phyloP scores from a whole-genome alignment of 768 basidiomycete species.

The Neoboletus brunneissimus region DNA sequence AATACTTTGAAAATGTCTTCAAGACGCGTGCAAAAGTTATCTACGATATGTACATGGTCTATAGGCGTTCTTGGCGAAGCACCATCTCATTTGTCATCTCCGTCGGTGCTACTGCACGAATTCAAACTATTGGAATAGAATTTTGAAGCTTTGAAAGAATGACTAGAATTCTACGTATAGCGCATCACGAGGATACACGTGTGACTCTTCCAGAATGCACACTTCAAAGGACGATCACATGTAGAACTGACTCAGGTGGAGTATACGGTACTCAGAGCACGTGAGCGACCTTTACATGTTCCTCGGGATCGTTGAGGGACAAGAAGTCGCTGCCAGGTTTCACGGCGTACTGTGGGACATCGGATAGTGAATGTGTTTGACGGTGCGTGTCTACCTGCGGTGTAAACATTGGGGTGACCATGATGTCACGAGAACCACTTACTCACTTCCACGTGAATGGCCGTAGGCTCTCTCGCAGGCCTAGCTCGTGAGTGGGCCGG shows the following conservation, averaged over 20 bases:
- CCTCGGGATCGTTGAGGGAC: conserved; percentile 23
- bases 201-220: neutral
- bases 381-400: conserved; percentile 31
- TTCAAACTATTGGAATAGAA: conserved; percentile 1
- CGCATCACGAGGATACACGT: neutral
- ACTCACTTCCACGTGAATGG: conserved; percentile 37
- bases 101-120: neutral
- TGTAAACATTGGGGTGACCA: conserved; percentile 1
- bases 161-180: conserved; percentile 6
- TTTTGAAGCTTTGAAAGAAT: conserved; percentile 6
- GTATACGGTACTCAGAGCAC: conserved; percentile 8
- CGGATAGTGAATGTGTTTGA: conserved; percentile 24
- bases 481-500: conserved; percentile 16
- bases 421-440: neutral
- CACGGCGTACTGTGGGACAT: conserved; percentile 21
- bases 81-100: neutral
- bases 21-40: neutral
- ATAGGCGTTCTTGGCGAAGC: neutral
- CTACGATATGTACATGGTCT: neutral
- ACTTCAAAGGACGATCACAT: neutral
- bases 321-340: conserved; percentile 25
- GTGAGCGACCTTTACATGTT: conserved; percentile 11
- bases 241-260: neutral
- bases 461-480: conserved; percentile 14
- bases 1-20: too few species aligned